Evolutionary conservation across 2,329 filamentous ascomycete genomes (phyloP).

Genomic region (Scedosporium boydii): DNA sequence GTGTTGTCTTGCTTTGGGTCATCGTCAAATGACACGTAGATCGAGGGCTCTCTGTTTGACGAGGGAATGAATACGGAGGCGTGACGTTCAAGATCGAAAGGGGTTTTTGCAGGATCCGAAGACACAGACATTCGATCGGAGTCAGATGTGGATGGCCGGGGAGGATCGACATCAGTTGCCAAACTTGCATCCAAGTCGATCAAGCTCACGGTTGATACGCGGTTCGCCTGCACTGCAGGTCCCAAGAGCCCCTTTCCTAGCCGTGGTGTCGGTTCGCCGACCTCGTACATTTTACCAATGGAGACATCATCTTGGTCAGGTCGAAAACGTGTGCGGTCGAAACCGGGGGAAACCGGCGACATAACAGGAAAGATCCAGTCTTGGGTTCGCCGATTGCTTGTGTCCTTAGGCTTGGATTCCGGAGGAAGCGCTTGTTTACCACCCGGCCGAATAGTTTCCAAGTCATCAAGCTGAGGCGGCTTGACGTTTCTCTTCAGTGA

Average conservation of each 20-base stretch:
- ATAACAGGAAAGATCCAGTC: conserved; percentile 7
- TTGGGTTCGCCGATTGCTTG: background rate
- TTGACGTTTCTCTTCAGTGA: conserved; percentile 22
- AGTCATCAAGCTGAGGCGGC: conserved; percentile 25
- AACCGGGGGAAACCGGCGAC: background rate
- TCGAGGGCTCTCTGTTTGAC: conserved; percentile 42
- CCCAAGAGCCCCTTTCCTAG: background rate
- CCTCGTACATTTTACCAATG: background rate
- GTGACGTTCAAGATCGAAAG: conserved; percentile 54
- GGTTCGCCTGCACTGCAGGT: conserved; percentile 15
- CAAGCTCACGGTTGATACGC: conserved; percentile 30
- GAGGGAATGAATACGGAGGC: conserved; percentile 41
- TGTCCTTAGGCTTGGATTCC: background rate
- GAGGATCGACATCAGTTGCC: conserved; percentile 38
- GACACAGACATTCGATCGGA: conserved; percentile 47
- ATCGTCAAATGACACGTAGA: conserved; percentile 48
- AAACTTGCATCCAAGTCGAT: conserved; percentile 48
- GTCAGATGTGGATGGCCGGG: conserved; percentile 49
- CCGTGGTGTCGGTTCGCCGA: conserved; percentile 23
- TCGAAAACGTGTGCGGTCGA: background rate
- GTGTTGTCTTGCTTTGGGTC: conserved; percentile 32
- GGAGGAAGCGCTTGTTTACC: conserved; percentile 37
- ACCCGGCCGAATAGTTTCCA: conserved; percentile 48
- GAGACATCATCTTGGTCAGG: background rate
- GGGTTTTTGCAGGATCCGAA: conserved; percentile 42